Base-by-base conservation (phyloP, 257 asterid species). In the Cinchona pubescens region DNA sequence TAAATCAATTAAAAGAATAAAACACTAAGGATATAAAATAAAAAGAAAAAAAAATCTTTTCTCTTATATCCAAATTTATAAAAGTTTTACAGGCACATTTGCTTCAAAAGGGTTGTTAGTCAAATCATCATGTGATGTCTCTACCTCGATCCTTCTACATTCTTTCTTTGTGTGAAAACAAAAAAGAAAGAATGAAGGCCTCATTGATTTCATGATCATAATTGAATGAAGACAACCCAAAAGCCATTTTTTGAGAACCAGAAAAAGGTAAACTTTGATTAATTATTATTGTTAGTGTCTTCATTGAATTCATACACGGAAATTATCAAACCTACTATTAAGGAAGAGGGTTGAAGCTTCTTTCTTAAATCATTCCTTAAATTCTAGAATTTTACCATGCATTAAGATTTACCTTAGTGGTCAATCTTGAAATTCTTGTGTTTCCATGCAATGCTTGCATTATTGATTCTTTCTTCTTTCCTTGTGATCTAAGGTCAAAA, bases 361-460 rank as follows among this genome's bases (percentile, higher is more conserved):
- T n/a, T n/a, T n/a, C n/a, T n/a, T n/a, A n/a, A 76, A 58, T 58
- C 75, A 21, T 72, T 58, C 70, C 79, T 76, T 51, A 30, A 30
- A 51, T 15, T 68, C 12, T 30, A 35, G 51, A 23, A 25, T 69
- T 56, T 30, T n/a, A n/a, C n/a, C n/a, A n/a, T n/a, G n/a, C n/a
- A n/a, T n/a, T n/a, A n/a, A n/a, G n/a, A n/a, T n/a, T n/a, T n/a
- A 63, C 51, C 71, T 58, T n/a, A n/a, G n/a, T n/a, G 32, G 80
- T 76, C 51, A 76, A 69, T 56, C 15, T 49, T 61, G 34, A n/a
- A 71, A 56, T 23, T 68, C 32, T 68, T 48, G 25, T 67, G 23
- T 25, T 55, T 67, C 75, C 76, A 58, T 38, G 67, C 67, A 23
- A 72, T 21, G 45, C 7, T 27, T 59, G 63, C 63, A 25, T 58